Evolutionary conservation across 1,139 yeast species (phyloP), one percentile per base, ranked within the genome.

Genomic region (Casaregolazyma lundiana): DNA sequence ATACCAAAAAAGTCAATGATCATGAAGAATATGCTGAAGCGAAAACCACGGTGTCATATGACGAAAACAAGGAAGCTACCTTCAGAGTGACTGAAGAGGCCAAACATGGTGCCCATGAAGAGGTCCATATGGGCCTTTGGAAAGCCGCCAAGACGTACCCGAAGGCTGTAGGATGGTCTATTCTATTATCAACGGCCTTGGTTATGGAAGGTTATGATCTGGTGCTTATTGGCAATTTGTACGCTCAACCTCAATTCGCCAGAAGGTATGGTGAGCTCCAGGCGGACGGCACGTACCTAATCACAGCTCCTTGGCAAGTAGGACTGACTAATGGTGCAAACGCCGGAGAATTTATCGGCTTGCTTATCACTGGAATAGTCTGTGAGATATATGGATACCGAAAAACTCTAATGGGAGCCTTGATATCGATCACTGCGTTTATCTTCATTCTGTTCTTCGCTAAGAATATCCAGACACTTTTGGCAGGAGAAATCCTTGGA

Each of bases 181-280:
- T 71, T 29, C 54, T 71, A 30, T 58, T 72, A 47, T 68, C 74
- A 1, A 55, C 66, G 17, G 66, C 70, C 32, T 59, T 73, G 44
- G 55, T 73, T 46, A 72, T 72, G 76, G 77, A 71, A 53, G 78
- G 77, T 24, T 73, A 70, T 54, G 77, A 73, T 51, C 55, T 62
- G 24, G 58, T 56, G 34, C 61, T 73, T 46, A 54, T 72, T 45
- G 53, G 58, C 18, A 62, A 65, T 6, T 64, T 74, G 55, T 72
- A 65, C 54, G 73, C 72, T 2, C 65, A 67, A 50, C 69, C 70
- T 1, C 62, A 68, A 9, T 74, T 73, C 54, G 54, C 54, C 37
- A 49, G 57, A 38, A 65, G 64, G 51, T 74, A 62, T 49, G 78
- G 78, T 19, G 53, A 52, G 4, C 63, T 53, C 44, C 55, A 50